Conservation (phyloP, 2,329 filamentous ascomycete genomes). For the Cladosporium cucumerinum region DNA sequence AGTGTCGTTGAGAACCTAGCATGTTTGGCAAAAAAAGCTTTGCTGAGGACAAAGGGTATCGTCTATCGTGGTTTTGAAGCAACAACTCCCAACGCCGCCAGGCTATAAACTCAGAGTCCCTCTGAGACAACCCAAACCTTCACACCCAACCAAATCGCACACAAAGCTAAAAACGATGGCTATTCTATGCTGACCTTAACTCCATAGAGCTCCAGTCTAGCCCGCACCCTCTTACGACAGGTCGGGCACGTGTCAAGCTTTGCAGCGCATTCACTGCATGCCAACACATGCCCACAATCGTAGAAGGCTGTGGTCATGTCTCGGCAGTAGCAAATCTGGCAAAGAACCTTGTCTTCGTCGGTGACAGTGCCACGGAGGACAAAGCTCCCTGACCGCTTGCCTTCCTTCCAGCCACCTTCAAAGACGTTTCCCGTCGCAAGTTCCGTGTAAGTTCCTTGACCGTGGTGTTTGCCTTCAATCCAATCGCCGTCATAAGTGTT, state of each 20-base stretch:
- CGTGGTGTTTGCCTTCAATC: slow-evolving; percentile 61
- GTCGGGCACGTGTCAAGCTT: slow-evolving; percentile 60
- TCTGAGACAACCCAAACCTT: background rate
- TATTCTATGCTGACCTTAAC: slow-evolving; percentile 24
- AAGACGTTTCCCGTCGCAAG: slow-evolving; percentile 58
- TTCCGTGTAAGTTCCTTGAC: slow-evolving; percentile 56
- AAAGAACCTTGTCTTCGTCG: slow-evolving; percentile 58
- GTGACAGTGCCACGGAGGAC: slow-evolving; percentile 60
- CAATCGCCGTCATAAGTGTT: slow-evolving; percentile 59
- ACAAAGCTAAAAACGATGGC: background rate
- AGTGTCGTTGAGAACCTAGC: background rate
- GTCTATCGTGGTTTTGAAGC: background rate
- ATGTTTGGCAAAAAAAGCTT: background rate
- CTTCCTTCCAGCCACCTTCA: slow-evolving; percentile 58
- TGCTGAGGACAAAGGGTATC: background rate
- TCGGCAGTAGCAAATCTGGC: slow-evolving; percentile 56
- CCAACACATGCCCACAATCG: slow-evolving; percentile 61
- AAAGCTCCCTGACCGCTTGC: slow-evolving; percentile 60
- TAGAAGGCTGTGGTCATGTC: slow-evolving; percentile 60
- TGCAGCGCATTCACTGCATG: slow-evolving; percentile 58
- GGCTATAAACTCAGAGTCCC: background rate
- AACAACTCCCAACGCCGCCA: background rate
- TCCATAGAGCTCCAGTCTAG: slow-evolving; percentile 55
- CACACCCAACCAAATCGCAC: background rate
- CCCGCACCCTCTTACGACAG: slow-evolving; percentile 56